These are phyloP conservation scores for Dacryopinax spathularia DNA, from an alignment of 768 basidiomycete genomes.

Conservation along the genomic window DNA sequence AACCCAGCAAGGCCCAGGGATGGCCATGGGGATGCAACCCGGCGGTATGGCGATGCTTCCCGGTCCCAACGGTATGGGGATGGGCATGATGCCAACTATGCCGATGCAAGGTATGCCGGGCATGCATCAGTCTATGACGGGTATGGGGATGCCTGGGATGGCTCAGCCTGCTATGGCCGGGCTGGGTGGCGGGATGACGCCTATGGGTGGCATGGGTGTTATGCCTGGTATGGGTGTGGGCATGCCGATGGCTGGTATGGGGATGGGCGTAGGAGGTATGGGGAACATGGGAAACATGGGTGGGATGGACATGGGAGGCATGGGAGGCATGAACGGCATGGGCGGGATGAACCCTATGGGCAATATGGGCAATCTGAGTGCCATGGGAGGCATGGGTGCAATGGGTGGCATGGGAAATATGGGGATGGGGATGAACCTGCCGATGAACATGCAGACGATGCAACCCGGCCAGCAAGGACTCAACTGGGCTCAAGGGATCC, in stretches of 20 bases:
- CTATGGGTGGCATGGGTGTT: constrained; percentile 20
- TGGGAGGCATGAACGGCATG: constrained; percentile 4
- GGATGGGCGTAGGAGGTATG: constrained; percentile 24
- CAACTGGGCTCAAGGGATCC: constrained; percentile 4
- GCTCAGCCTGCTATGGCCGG: background rate
- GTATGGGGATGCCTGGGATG: background rate
- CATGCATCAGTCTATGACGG: constrained; percentile 8
- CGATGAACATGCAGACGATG: constrained; percentile 7
- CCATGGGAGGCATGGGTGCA: constrained; percentile 5
- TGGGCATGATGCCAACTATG: constrained; percentile 11
- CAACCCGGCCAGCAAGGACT: background rate
- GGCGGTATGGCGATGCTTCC: too few species aligned
- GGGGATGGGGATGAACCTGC: constrained; percentile 16
- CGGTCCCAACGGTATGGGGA: constrained; percentile 14
- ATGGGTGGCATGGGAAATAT: constrained; percentile 10
- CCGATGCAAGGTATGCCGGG: constrained; percentile 32
- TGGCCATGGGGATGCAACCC: too few species aligned
- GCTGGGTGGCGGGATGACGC: too few species aligned
- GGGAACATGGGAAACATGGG: constrained; percentile 11
- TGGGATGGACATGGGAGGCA: constrained; percentile 1
- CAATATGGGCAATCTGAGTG: background rate
- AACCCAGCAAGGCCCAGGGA: too few species aligned
- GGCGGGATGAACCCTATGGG: constrained; percentile 5
- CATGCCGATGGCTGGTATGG: constrained; percentile 18
- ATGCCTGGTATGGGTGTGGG: constrained; percentile 10